Evolutionary conservation across 1,139 yeast genomes (phyloP), one percentile per base, ranked within the genome.

Genomic region (Saccharomyces hybrid): DNA sequence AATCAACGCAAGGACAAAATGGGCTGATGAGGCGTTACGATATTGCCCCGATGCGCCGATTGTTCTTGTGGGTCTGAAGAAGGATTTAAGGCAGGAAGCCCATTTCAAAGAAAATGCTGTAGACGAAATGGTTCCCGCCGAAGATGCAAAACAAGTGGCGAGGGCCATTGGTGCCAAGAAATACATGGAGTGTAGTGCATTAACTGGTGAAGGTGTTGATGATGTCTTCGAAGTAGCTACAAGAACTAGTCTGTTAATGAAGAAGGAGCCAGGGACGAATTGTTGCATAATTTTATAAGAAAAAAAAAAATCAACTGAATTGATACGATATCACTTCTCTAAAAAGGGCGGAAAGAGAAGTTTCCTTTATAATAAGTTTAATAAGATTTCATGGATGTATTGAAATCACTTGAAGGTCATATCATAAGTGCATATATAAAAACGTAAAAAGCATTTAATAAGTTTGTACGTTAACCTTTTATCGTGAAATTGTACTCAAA

Each of bases 131-230:
- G 87, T 84, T 19, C 81, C 78, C 61, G 66, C 69, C 12, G 78
- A 78, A 48, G 80, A 76, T 58, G 93, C 83, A 2, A 81, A 81
- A 59, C 74, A 73, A 52, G 83, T 81, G 44, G 89, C 90, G 0
- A 77, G 76, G 57, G 77, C 78, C 53, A 83, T 86, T 46, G 88
- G 88, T 2, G 93, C 93, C 2, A 82, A 81, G 60, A 78, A 73
- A 55, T 86, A 84, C 66, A 71, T 86, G 65, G 91, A 86, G 62
- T 84, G 91, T 64, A 83, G 89, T 52, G 86, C 93, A 1, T 72
- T 86, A 57, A 84, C 90, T 1, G 93, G 93, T 4, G 90, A 85
- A 66, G 90, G 89, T 4, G 93, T 86, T 19, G 93, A 86, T 68
- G 89, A 84, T 66, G 87, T 86, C 5, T 85, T 86, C 68, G 95